A percentile compares a stretch with the other conserved stretches of the same genome.
Evolutionary conservation across 2,329 filamentous ascomycete genomes (phyloP).

Genomic region (Aspergillus pseudoterreus): DNA sequence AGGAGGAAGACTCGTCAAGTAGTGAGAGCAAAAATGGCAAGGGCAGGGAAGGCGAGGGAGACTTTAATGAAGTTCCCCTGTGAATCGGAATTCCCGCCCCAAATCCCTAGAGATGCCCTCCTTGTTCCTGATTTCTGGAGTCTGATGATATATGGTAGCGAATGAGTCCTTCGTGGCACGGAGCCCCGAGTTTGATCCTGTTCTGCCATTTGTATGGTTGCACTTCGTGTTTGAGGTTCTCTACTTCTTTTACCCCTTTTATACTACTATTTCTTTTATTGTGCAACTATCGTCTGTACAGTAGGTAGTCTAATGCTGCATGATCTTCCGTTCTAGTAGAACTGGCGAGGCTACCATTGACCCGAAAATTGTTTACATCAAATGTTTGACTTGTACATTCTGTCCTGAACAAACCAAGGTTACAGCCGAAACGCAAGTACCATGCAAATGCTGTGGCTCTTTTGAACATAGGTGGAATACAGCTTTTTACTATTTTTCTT

Average conservation of each 20-base stretch:
- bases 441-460: not conserved
- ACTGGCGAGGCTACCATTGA: not conserved
- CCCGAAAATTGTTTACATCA: too few relatives aligned
- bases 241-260: not conserved
- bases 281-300: conserved; percentile 14
- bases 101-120: conserved; percentile 7
- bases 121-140: not conserved
- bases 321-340: not conserved
- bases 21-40: conserved; percentile 23
- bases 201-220: conserved; percentile 9
- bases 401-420: too few relatives aligned
- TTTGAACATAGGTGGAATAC: not conserved
- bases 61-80: conserved; percentile 35
- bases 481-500: not conserved
- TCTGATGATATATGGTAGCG: conserved; percentile 4
- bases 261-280: conserved; percentile 1
- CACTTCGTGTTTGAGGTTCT: conserved; percentile 4
- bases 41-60: conserved; percentile 29
- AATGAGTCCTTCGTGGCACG: not conserved
- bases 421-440: too few relatives aligned
- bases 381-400: too few relatives aligned
- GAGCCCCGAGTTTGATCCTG: not conserved
- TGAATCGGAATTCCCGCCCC: conserved; percentile 17
- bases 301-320: conserved; percentile 10
- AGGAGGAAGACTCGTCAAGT: conserved; percentile 17